Evolutionary conservation across 192 early-diverging fungal genomes (phyloP).

Genomic region (Borealophlyctis nickersoniae): DNA sequence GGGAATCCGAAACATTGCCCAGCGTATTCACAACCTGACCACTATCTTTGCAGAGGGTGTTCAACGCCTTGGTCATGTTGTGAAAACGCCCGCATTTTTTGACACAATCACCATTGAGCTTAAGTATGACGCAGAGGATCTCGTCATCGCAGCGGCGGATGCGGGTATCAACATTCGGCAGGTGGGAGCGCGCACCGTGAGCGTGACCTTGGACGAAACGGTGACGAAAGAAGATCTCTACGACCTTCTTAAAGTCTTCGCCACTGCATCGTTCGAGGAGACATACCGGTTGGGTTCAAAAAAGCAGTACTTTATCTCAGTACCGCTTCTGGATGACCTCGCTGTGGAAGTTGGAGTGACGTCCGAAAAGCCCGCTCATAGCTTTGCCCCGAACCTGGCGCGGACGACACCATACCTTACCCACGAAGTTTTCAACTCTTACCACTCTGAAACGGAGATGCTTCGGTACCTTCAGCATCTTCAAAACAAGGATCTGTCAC

Average conservation of each 20-base stretch:
- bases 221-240: constrained; percentile 78
- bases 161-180: constrained; percentile 85
- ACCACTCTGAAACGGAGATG: constrained; percentile 99
- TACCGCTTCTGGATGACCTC: constrained; percentile 50
- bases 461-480: constrained; percentile 93
- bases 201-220: constrained; percentile 92
- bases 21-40: constrained; percentile 91
- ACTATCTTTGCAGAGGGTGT: constrained; percentile 75
- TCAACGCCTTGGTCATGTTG: constrained; percentile 67
- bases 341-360: constrained; percentile 31
- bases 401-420: constrained; percentile 78
- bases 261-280: constrained; percentile 53
- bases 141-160: constrained; percentile 71
- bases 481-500: constrained; percentile 97
- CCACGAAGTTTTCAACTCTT: constrained; percentile 91
- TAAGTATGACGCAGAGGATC: constrained; percentile 50
- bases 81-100: constrained; percentile 87
- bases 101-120: constrained; percentile 90
- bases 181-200: constrained; percentile 72
- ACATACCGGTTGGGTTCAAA: constrained; percentile 43
- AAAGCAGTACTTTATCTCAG: constrained; percentile 14
- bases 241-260: constrained; percentile 78
- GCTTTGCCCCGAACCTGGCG: constrained; percentile 59
- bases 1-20: constrained; percentile 85
- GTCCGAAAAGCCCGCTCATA: constrained; percentile 7